Base-by-base conservation (phyloP, 192 early-diverging fungal species). In the Coemansia sp. region DNA sequence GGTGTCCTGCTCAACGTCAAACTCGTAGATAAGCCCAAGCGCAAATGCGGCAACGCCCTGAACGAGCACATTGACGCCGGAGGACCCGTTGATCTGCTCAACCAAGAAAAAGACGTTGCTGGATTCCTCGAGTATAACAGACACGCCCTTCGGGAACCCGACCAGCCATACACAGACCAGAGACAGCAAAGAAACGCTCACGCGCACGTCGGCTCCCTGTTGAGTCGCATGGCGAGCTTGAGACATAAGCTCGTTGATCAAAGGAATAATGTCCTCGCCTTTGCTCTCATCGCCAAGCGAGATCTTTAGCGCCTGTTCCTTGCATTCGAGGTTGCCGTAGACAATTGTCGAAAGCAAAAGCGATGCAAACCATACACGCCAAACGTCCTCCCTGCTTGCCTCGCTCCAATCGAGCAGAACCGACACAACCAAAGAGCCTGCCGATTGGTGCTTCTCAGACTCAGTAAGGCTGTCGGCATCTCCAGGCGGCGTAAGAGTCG, bases 31-130 rank as follows among this genome's bases (percentile, higher is more conserved):
- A 9, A 96, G 83, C 4, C 94, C 91, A 25, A 97, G 76, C 33
- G 96, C 69, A 72, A 90, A 96, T 5, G 95, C 93, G 3, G 92
- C 86, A 45, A 97, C 75, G 9, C 97, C 95, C 79, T 99, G 97
- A 0, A 95, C 88, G 43, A 93, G 75, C 23, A 92, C 86, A 62
- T 95, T 90, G 36, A 91, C 86, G 9, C 89, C 88, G 35, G 95
- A 92, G 0, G 92, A 89, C 55, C 93, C 91, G 56, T 84, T 91
- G 52, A 99, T 90, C 75, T 93, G 87, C 70, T 95, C 92, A 15
- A 97, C 93, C 32, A 99, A 71, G 82, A 95, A 97, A 62, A 95
- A 89, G 14, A 96, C 76, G 69, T 97, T 94, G 17, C 89, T 85
- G 10, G 90, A 90, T 76, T 99, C 95, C 7, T 90, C 89, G 43